Percentiles rank a stretch among this genome's conserved stretches.
These are phyloP conservation scores for Paecilomyces sp. DNA, from an alignment of 2,329 filamentous ascomycete species.

Conservation along the genomic window DNA sequence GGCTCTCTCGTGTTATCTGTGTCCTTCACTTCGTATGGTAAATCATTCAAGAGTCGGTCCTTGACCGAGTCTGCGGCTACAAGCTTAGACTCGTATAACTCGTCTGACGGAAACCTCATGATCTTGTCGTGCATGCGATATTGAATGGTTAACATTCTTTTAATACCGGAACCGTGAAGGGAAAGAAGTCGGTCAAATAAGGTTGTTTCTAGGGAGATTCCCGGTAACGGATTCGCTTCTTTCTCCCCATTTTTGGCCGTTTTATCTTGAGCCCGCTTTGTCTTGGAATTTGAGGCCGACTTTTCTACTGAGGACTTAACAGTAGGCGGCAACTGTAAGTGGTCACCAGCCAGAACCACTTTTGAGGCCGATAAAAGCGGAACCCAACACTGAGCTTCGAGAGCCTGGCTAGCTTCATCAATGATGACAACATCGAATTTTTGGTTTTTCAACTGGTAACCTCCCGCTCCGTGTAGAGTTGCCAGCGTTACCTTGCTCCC, in stretches of 20 bases:
- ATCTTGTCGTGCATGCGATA: slow-evolving; percentile 97
- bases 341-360: slow-evolving; percentile 86
- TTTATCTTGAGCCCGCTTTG: slow-evolving; percentile 21
- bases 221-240: slow-evolving; percentile 35
- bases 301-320: slow-evolving; percentile 65
- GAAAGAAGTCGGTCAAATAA: slow-evolving; percentile 82
- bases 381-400: slow-evolving; percentile 97
- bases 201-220: slow-evolving; percentile 71
- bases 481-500: slow-evolving; percentile 83
- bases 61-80: slow-evolving; percentile 75
- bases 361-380: slow-evolving; percentile 72
- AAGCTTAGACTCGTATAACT: slow-evolving; percentile 77
- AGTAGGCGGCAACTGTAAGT: slow-evolving; percentile 87
- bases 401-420: slow-evolving; percentile 90
- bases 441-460: slow-evolving; percentile 70
- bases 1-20: slow-evolving; percentile 84
- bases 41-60: slow-evolving; percentile 63
- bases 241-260: slow-evolving; percentile 28
- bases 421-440: slow-evolving; percentile 91
- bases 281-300: slow-evolving; percentile 42
- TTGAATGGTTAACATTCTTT: slow-evolving; percentile 91
- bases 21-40: slow-evolving; percentile 69
- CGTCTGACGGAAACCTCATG: slow-evolving; percentile 86
- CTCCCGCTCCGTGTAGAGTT: slow-evolving; percentile 86
- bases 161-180: slow-evolving; percentile 75